Evolutionary conservation across 2,329 filamentous ascomycete species (phyloP).

Genomic region (Cucurbitaria berberidis): DNA sequence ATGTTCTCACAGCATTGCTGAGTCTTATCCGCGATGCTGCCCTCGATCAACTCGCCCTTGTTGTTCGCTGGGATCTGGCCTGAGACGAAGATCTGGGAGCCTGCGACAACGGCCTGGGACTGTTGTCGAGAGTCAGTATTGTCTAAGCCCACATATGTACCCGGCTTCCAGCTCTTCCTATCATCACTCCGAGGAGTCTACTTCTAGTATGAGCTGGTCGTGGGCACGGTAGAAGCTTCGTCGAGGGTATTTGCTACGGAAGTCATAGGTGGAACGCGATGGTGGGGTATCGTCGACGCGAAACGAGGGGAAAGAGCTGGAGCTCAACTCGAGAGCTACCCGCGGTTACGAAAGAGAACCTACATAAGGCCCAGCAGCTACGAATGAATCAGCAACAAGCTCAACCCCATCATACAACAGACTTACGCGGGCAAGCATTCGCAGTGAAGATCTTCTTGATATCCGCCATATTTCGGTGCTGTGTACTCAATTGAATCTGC

Average conservation of each 20-base stretch:
- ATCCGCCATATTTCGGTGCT: slow-evolving; percentile 47
- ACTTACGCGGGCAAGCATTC: slow-evolving; percentile 53
- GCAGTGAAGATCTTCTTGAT: slow-evolving; percentile 53
- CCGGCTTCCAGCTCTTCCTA: background rate
- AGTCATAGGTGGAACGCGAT: no score
- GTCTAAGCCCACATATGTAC: background rate
- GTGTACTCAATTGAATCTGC: slow-evolving; percentile 1
- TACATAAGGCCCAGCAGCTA: slow-evolving; percentile 54
- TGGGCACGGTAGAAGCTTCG: no score
- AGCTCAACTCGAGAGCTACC: background rate
- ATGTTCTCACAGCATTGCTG: slow-evolving; percentile 79
- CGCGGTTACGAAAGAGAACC: slow-evolving; percentile 21
- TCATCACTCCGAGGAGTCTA: no score
- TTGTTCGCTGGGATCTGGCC: slow-evolving; percentile 78
- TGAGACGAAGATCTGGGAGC: slow-evolving; percentile 72
- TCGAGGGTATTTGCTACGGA: no score
- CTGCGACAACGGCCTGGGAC: slow-evolving; percentile 69
- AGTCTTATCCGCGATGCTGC: slow-evolving; percentile 72
- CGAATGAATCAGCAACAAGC: slow-evolving; percentile 9
- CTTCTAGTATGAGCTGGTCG: no score
- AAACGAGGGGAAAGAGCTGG: background rate
- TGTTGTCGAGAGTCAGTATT: slow-evolving; percentile 19
- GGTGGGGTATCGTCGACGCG: no score
- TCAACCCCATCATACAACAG: slow-evolving; percentile 4
- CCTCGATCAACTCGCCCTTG: slow-evolving; percentile 65